These are phyloP conservation scores for Penicillium bovifimosum DNA, from an alignment of 495 filamentous ascomycete species.

Conservation along the genomic window DNA sequence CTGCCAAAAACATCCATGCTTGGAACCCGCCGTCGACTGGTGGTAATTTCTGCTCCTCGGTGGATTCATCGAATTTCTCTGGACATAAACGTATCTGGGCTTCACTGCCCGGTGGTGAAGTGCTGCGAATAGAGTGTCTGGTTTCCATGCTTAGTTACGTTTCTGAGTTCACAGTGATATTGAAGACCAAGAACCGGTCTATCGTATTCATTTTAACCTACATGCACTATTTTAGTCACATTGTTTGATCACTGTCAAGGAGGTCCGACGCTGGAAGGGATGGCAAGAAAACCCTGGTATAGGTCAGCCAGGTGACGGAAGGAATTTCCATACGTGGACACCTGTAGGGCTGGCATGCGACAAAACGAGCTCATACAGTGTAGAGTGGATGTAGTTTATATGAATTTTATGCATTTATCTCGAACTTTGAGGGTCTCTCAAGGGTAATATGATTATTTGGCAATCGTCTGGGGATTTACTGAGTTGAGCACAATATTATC, in stretches of 20 bases:
- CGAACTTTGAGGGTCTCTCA: background rate
- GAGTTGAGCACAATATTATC: background rate
- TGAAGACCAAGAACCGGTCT: background rate
- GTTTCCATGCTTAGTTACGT: background rate
- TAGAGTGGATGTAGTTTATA: background rate
- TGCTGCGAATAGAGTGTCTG: background rate
- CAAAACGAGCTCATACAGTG: background rate
- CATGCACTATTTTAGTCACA: slow-evolving; percentile 1
- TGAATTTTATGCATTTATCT: background rate
- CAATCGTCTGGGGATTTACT: background rate
- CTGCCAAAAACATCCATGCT: slow-evolving; percentile 11
- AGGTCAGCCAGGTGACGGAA: slow-evolving; percentile 8
- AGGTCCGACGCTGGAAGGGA: slow-evolving; percentile 3
- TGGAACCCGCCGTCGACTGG: slow-evolving; percentile 6
- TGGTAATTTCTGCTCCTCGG: background rate
- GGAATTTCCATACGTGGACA: slow-evolving; percentile 4
- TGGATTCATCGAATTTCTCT: slow-evolving; percentile 2
- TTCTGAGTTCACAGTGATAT: background rate
- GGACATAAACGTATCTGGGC: slow-evolving; percentile 1
- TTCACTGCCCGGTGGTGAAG: background rate
- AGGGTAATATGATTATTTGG: background rate
- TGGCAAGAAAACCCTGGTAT: background rate
- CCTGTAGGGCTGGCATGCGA: slow-evolving; percentile 8
- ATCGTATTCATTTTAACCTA: slow-evolving; percentile 1
- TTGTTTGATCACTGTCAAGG: slow-evolving; percentile 8